A percentile compares a stretch with the other conserved stretches of the same genome.
Evolutionary conservation across 169 alveolate species (phyloP).

Genomic region (Cryptosporidium bovis): DNA sequence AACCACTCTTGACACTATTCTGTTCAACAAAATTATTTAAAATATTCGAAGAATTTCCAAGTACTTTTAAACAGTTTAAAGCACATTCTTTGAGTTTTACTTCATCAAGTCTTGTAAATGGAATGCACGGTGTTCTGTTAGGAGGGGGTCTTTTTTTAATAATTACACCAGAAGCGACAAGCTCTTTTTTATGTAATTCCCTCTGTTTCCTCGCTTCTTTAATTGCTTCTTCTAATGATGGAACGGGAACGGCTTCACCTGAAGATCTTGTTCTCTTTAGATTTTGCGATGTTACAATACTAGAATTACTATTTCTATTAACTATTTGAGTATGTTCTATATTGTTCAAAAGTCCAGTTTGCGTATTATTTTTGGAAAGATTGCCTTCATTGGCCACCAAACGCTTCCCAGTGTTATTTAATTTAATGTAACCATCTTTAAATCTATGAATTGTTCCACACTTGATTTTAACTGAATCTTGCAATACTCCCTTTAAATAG

Average conservation of each 20-base stretch:
- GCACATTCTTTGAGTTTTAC: constrained; percentile 41
- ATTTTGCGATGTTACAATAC: not conserved
- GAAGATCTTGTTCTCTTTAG: constrained; percentile 62
- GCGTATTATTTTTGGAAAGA: not conserved
- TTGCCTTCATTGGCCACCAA: not conserved
- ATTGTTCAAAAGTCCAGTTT: not conserved
- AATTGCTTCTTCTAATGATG: constrained; percentile 66
- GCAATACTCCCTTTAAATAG: constrained; percentile 4
- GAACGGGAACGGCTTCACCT: constrained; percentile 55
- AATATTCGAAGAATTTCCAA: constrained; percentile 35
- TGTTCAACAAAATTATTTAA: constrained; percentile 1
- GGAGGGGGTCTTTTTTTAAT: constrained; percentile 63
- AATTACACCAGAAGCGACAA: constrained; percentile 47
- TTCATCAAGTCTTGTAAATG: constrained; percentile 38
- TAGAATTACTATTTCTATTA: not conserved
- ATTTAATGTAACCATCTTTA: not conserved
- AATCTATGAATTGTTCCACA: constrained; percentile 43
- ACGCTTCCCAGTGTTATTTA: not conserved
- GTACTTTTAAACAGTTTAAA: constrained; percentile 11
- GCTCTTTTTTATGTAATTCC: constrained; percentile 40
- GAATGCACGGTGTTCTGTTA: constrained; percentile 31
- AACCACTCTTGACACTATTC: not conserved
- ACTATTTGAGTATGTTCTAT: not conserved
- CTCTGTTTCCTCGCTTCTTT: constrained; percentile 70
- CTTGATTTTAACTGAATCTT: constrained; percentile 36